Percentiles rank a stretch among this genome's conserved stretches.
Conservation (phyloP, 2,329 filamentous ascomycete species). For the Hypoxylon sp. region DNA sequence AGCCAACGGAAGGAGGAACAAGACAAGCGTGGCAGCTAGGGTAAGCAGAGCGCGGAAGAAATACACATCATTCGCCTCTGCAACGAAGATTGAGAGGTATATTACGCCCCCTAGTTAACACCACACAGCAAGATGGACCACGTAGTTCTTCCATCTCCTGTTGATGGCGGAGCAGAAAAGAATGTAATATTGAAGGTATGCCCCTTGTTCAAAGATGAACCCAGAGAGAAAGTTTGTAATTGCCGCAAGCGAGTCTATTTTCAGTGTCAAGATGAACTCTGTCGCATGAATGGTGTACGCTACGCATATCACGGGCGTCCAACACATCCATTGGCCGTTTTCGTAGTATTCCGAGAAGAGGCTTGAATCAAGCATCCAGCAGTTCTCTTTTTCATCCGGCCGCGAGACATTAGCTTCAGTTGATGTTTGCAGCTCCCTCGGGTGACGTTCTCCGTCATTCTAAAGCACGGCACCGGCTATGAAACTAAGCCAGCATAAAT, state of each 20-base stretch:
- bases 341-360: conserved; percentile 16
- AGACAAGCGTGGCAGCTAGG: neutral
- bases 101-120: neutral
- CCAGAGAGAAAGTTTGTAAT: conserved; percentile 1
- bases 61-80: too few relatives aligned
- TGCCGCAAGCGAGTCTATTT: conserved; percentile 1
- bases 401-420: neutral
- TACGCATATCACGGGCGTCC: conserved; percentile 13
- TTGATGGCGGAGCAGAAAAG: conserved; percentile 4
- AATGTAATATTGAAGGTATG: conserved; percentile 6
- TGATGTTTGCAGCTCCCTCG: neutral
- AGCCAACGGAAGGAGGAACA: neutral
- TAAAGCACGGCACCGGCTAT: neutral
- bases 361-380: conserved; percentile 1
- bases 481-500: too few relatives aligned
- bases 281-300: neutral
- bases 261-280: neutral
- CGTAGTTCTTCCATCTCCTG: conserved; percentile 9
- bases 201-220: conserved; percentile 13
- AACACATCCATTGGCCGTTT: conserved; percentile 13
- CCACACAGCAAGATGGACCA: conserved; percentile 4
- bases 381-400: neutral
- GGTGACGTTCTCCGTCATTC: neutral
- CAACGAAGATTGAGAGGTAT: neutral
- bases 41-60: neutral